These are phyloP conservation scores for Helichrysum umbraculigerum DNA, from an alignment of 129 eudicot genomes.

Conservation along the genomic window DNA sequence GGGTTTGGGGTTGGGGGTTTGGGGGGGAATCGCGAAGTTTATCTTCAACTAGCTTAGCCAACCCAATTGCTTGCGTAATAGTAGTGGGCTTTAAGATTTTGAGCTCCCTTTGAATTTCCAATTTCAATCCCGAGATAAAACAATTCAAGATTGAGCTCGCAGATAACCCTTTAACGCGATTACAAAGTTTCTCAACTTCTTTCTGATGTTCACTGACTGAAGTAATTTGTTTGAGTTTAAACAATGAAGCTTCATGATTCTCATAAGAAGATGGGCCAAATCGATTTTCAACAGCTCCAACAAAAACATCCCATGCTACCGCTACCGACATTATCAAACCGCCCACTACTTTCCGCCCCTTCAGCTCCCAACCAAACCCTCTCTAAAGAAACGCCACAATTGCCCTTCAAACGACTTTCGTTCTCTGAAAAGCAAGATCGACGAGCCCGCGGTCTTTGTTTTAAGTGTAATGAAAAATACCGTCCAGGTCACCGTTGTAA, in stretches of 20 bases:
- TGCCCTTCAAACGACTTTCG: not conserved
- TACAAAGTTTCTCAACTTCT: not conserved
- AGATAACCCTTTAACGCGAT: not conserved
- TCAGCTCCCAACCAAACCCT: not conserved
- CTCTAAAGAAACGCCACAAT: not conserved
- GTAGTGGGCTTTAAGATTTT: not conserved
- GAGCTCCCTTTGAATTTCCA: not conserved
- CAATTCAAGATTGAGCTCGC: not conserved
- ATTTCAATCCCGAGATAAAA: not conserved
- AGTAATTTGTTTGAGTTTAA: too few relatives aligned
- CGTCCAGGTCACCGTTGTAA: too few relatives aligned
- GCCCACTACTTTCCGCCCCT: not conserved
- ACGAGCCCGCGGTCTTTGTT: not conserved
- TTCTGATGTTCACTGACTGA: not conserved
- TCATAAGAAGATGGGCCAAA: conserved; percentile 5
- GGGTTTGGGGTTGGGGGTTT: too few relatives aligned
- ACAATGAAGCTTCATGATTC: conserved; percentile 9
- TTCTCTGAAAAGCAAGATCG: not conserved
- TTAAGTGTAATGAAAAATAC: not conserved
- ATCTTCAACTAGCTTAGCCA: conserved; percentile 6
- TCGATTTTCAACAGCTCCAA: not conserved
- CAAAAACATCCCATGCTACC: not conserved
- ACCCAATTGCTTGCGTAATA: not conserved
- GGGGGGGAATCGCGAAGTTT: not conserved
- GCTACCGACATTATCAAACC: not conserved